phyloP scores from a whole-genome alignment of 208 protist species.

The Trypanosoma platydactyli region DNA sequence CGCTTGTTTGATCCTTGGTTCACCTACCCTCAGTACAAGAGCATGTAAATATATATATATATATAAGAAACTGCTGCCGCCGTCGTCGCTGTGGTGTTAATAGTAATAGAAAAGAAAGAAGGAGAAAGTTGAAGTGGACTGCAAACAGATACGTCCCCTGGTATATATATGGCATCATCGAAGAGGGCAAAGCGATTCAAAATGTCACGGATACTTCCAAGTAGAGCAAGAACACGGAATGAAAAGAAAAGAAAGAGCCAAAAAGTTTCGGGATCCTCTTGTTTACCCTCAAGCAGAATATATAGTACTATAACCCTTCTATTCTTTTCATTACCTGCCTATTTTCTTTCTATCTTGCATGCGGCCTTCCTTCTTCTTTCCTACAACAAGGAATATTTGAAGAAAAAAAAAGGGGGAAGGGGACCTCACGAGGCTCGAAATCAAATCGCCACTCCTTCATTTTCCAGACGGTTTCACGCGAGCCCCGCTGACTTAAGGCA shows the following conservation, averaged over 20 bases:
- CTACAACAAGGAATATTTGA: background rate
- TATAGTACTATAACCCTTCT: background rate
- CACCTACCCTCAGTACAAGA: too few relatives aligned
- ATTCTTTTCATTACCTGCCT: background rate
- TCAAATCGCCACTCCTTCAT: background rate
- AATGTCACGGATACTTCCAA: too few relatives aligned
- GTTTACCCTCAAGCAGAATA: background rate
- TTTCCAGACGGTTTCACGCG: background rate
- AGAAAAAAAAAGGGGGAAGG: background rate
- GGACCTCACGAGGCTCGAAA: background rate
- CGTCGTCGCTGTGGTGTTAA: too few relatives aligned
- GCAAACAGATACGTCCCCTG: too few relatives aligned
- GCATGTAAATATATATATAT: too few relatives aligned
- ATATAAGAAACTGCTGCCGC: too few relatives aligned
- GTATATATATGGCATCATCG: too few relatives aligned
- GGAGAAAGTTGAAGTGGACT: too few relatives aligned
- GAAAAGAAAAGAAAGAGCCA: too few relatives aligned
- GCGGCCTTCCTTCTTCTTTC: background rate
- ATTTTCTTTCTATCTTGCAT: background rate
- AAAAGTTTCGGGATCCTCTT: too few relatives aligned
- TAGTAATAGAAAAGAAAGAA: conserved; percentile 9
- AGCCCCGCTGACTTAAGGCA: conserved; percentile 14
- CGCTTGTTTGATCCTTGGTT: background rate
- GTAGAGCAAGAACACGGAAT: too few relatives aligned
- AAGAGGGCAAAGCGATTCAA: too few relatives aligned